Base-by-base conservation (phyloP, 371 early-diverging fungal species). In the Chytridium lagenaria region DNA sequence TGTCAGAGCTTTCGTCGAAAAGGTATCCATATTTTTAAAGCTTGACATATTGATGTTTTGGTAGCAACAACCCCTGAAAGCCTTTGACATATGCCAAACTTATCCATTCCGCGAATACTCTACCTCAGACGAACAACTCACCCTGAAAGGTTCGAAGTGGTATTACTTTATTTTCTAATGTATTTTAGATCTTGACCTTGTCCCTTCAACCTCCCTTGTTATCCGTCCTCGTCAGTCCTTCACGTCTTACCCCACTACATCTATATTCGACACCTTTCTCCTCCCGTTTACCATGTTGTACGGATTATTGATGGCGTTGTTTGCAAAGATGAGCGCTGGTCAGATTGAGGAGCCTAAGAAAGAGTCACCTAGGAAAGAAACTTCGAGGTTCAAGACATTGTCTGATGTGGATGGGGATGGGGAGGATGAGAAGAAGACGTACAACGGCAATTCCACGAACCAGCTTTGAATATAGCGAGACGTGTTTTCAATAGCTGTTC, bases 361-460 rank as follows among this genome's bases (percentile, higher is more conserved):
- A 5, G 30, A 30, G 23, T 57, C 57, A 26, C 10, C 26, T 10
- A 57, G 23, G 57, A 57, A 7, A 15, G 30, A 15, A 23, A 57
- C 7, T 5, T 15, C 7, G 10, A 5, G n/a, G 57, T 5, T 22
- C 5, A 30, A 57, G 26, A 57, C 57, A 7, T 10, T 30, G 26
- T 7, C 15, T 65, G 50, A 65, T 40, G 7, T 30, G 66, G 10
- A n/a, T 26, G 26, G 33, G 7, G 38, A 65, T 19, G 28, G 22
- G 19, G n/a, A 37, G 7, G 50, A 73, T 34, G 37, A 52, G 26
- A 38, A 68, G 31, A 69, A n/a, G 7, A 57, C 68, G 2, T 73
- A 73, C 49, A 73, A 73, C 55, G 69, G 69, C 22, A 73, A 73
- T 50, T 51, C 65, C 23, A 68, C 69, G 19, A 63, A 64, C 23